A percentile compares a stretch with the other conserved stretches of the same genome.
These are phyloP conservation scores for Fusarium phyllophilum DNA, from an alignment of 2,329 filamentous ascomycete species.

Conservation along the genomic window DNA sequence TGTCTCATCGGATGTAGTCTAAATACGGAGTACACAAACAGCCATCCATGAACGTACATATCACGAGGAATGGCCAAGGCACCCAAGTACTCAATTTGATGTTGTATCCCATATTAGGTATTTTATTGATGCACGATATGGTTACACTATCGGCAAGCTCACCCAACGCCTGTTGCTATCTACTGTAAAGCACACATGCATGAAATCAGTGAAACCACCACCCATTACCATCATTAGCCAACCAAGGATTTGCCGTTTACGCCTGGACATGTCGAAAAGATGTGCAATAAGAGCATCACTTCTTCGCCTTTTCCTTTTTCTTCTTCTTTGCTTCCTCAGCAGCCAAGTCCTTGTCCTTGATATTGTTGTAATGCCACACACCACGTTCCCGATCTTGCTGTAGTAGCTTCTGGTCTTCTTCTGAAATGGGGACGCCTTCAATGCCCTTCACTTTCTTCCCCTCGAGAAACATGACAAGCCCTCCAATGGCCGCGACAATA, in stretches of 20 bases:
- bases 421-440: slow-evolving; percentile 74
- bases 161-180: neutral
- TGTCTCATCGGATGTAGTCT: neutral
- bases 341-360: slow-evolving; percentile 50
- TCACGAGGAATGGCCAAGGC: neutral
- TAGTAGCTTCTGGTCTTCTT: slow-evolving; percentile 63
- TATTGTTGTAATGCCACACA: slow-evolving; percentile 63
- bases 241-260: neutral
- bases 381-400: slow-evolving; percentile 64
- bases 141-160: neutral
- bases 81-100: neutral
- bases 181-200: neutral
- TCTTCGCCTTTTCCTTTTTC: slow-evolving; percentile 42
- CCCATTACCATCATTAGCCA: neutral
- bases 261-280: neutral
- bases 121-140: neutral
- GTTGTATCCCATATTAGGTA: neutral
- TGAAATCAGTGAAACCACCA: slow-evolving; percentile 1
- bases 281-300: neutral
- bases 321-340: slow-evolving; percentile 24
- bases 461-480: slow-evolving; percentile 76
- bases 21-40: neutral
- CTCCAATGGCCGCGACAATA: slow-evolving; percentile 73
- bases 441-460: slow-evolving; percentile 76
- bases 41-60: neutral